Evolutionary conservation across 345 rosid genomes (phyloP).

Genomic region (Pistacia atlantica): DNA sequence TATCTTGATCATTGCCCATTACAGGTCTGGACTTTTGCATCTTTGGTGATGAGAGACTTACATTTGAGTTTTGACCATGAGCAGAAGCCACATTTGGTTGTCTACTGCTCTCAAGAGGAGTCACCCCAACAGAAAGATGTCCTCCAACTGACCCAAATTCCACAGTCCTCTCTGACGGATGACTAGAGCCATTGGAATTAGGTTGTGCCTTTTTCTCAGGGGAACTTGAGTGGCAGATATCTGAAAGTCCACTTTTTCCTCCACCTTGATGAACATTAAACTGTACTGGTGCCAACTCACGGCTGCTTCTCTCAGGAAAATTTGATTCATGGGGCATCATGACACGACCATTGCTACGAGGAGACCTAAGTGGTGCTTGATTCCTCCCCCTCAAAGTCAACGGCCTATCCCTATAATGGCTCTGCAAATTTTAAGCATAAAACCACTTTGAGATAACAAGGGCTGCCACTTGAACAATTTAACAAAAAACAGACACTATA

Average conservation of each 20-base stretch:
- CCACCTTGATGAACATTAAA: constrained; percentile 30
- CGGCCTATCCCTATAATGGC: constrained; percentile 65
- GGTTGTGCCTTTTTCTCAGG: constrained; percentile 36
- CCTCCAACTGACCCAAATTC: constrained; percentile 48
- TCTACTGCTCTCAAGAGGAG: constrained; percentile 35
- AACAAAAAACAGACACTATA: constrained; percentile 7
- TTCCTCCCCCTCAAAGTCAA: constrained; percentile 49
- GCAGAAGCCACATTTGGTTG: constrained; percentile 28
- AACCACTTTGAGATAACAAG: constrained; percentile 14
- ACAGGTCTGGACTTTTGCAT: constrained; percentile 38
- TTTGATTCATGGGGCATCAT: constrained; percentile 39
- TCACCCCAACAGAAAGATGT: constrained; percentile 28
- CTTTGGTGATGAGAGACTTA: constrained; percentile 25
- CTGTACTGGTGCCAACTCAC: constrained; percentile 38
- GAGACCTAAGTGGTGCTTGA: constrained; percentile 59
- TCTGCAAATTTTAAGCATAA: constrained; percentile 54
- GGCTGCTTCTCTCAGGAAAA: constrained; percentile 46
- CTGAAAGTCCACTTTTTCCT: constrained; percentile 46
- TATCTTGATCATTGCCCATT: constrained; percentile 40
- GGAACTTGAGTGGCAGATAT: constrained; percentile 40
- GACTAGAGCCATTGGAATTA: constrained; percentile 47
- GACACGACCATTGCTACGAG: constrained; percentile 49
- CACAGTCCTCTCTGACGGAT: constrained; percentile 37
- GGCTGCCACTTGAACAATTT: constrained; percentile 19
- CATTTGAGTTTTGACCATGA: constrained; percentile 26